These are phyloP conservation scores for Chalciporus sp. DNA, from an alignment of 1,284 basidiomycete genomes.

Conservation along the genomic window DNA sequence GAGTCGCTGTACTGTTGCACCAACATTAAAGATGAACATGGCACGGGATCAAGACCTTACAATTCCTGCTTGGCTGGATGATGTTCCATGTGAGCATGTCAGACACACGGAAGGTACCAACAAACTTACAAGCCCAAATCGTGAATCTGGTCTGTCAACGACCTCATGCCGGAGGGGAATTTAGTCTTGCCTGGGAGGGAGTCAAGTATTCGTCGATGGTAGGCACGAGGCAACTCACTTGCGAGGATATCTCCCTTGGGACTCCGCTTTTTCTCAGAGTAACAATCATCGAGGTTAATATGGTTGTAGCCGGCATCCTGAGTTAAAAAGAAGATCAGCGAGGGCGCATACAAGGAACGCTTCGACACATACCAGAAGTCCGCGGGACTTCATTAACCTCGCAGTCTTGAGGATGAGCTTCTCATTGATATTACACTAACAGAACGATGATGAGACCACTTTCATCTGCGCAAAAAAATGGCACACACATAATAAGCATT, in stretches of 20 bases:
- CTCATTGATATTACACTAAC: conserved; percentile 59
- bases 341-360: neutral
- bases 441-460: neutral
- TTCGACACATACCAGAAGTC: conserved; percentile 43
- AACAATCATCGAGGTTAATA: conserved; percentile 62
- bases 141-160: conserved; percentile 53
- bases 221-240: conserved; percentile 26
- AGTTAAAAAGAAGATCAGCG: neutral
- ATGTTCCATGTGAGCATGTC: conserved; percentile 3
- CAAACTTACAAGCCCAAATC: conserved; percentile 50
- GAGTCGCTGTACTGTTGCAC: conserved; percentile 34
- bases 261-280: conserved; percentile 52
- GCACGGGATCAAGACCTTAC: conserved; percentile 31
- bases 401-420: conserved; percentile 50
- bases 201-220: neutral
- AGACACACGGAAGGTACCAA: neutral
- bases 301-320: conserved; percentile 56
- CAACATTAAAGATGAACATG: conserved; percentile 5
- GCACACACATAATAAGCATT: conserved; percentile 55
- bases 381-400: conserved; percentile 47
- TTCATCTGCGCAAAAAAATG: neutral
- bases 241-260: conserved; percentile 50
- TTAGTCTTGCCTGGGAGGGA: conserved; percentile 39
- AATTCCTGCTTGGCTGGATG: conserved; percentile 52
- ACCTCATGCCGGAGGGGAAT: conserved; percentile 55